Evolutionary conservation across 495 filamentous ascomycete genomes (phyloP), one percentile per base, ranked within the genome.

Genomic region (Friedmanniomyces endolithicus): DNA sequence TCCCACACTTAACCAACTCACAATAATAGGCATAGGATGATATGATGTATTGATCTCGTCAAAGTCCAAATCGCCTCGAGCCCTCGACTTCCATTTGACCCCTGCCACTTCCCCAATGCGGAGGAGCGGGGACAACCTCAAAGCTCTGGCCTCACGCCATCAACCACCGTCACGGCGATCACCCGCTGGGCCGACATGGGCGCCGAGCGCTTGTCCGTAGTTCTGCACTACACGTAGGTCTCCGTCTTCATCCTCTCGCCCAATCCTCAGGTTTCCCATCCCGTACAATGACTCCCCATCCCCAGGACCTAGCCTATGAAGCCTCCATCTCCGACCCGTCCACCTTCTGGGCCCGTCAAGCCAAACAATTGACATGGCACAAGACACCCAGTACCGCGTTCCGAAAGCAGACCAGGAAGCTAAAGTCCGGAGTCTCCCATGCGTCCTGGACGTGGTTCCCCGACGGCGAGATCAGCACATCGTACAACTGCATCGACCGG

Each of bases 401-500:
- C 40, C 56, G 66, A 9, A 72, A 61, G 9, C 64, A 62, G n/a
- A 72, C 67, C 11, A 79, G 78, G 54, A 72, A 66, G 6, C 70
- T 83, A 1, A 55, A 70, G 27, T 74, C 69, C 53, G 78, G 75
- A 6, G 63, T 63, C 46, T 64, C 59, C 27, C 75, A 84, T 59
- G 67, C 71, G 24, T 70, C 83, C 63, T 95, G 88, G 86, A 78
- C 78, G 29, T 96, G 88, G 90, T 96, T 95, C 60, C 81, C 87
- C 0, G 86, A 79, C 53, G 90, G 90, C 45, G 81, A 90, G 70
- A 85, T 96, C 63, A 94, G 86, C 24, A 95, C 89, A 0, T 83
- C 81, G 49, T 95, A 85, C 69, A 96, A 96, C 65, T 92, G 88
- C 61, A 71, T 96, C 27, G 90, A 95, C 66, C 76, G 90, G 19